These are phyloP conservation scores for Sporisorium sorghi DNA, from an alignment of 1,284 basidiomycete genomes.

Conservation along the genomic window DNA sequence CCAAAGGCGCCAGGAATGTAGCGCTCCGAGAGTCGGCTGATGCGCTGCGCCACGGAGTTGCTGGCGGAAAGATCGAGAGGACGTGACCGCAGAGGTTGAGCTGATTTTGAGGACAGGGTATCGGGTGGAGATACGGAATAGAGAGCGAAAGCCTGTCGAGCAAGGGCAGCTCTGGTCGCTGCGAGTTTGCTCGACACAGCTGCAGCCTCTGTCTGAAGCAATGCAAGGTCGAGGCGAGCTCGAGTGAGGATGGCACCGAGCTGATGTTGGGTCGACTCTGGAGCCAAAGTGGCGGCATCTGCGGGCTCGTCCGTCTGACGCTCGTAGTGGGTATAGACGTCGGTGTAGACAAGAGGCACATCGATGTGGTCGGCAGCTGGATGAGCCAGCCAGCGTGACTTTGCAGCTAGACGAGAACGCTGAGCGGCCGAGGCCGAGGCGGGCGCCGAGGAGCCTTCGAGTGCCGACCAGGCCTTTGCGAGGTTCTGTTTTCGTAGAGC, in stretches of 20 bases:
- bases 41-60: conserved; percentile 35
- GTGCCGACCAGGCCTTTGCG: conserved; percentile 49
- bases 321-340: conserved; percentile 47
- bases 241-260: conserved; percentile 32
- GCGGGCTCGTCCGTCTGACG: conserved; percentile 15
- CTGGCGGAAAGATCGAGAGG: conserved; percentile 35
- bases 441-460: conserved; percentile 35
- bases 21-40: conserved; percentile 44
- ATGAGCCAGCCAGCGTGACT: conserved; percentile 40
- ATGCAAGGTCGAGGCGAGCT: conserved; percentile 17
- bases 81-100: conserved; percentile 1
- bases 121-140: conserved; percentile 37
- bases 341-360: conserved; percentile 24
- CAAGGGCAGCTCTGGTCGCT: conserved; percentile 32
- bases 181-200: conserved; percentile 23
- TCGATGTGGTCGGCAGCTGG: conserved; percentile 37
- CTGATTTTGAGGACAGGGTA: background rate
- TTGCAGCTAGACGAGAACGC: conserved; percentile 30
- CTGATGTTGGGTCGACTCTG: conserved; percentile 19
- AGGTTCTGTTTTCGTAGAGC: conserved; percentile 42
- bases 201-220: conserved; percentile 24
- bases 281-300: background rate
- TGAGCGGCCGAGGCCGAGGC: conserved; percentile 19
- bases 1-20: conserved; percentile 56
- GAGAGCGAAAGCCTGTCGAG: conserved; percentile 43